Evolutionary conservation across 2,329 filamentous ascomycete species (phyloP).

Genomic region (Fusarium solani-melongenae): DNA sequence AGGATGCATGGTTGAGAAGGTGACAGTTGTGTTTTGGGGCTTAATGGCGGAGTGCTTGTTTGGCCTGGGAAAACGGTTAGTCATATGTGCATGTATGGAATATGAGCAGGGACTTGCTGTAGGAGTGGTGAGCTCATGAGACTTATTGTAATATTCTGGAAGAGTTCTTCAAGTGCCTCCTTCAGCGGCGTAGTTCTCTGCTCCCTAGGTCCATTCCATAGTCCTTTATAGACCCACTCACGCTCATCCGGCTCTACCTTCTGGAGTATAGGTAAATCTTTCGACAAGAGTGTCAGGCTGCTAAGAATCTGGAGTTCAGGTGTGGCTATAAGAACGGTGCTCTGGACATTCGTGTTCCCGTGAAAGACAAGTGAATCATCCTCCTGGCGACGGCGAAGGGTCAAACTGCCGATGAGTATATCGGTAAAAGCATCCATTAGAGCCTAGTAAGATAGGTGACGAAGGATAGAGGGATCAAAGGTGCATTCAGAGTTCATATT

Average conservation of each 20-base stretch:
- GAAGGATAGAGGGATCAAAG: not conserved
- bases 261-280: not conserved
- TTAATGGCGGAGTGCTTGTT: not conserved
- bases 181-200: not conserved
- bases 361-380: not conserved
- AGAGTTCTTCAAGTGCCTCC: not conserved
- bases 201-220: not conserved
- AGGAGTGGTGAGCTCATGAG: not conserved
- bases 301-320: not conserved
- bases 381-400: not conserved
- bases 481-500: not conserved
- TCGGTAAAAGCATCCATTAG: not conserved
- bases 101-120: not conserved
- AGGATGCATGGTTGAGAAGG: not conserved
- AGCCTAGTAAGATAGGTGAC: not conserved
- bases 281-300: not conserved
- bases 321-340: not conserved
- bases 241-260: not conserved
- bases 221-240: not conserved
- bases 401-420: not conserved
- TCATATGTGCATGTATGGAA: not conserved
- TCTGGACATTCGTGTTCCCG: not conserved
- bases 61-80: not conserved
- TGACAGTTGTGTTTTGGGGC: not conserved
- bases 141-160: not conserved